Evolutionary conservation across 2,329 filamentous ascomycete species (phyloP).

Genomic region (Ceratocystis albifundus): DNA sequence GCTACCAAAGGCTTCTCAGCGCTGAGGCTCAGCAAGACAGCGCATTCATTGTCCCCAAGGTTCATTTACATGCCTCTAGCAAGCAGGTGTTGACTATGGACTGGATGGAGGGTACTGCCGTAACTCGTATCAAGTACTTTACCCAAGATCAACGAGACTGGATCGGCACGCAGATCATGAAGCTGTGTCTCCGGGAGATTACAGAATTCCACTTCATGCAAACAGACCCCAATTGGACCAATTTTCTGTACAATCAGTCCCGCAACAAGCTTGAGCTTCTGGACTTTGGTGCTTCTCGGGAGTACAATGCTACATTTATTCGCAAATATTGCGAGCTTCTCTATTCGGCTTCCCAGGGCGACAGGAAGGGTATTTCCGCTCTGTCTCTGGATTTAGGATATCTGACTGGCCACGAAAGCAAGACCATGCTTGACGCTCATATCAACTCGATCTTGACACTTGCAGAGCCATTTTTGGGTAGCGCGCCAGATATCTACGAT

Average conservation of each 20-base stretch:
- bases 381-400: slow-evolving; percentile 75
- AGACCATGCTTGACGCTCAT: slow-evolving; percentile 80
- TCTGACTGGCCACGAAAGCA: slow-evolving; percentile 78
- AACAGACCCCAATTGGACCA: slow-evolving; percentile 98
- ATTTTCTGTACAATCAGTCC: slow-evolving; percentile 77
- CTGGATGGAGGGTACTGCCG: slow-evolving; percentile 72
- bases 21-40: slow-evolving; percentile 41
- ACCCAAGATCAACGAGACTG: slow-evolving; percentile 80
- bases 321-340: slow-evolving; percentile 68
- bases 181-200: slow-evolving; percentile 84
- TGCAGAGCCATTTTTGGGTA: slow-evolving; percentile 74
- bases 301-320: slow-evolving; percentile 72
- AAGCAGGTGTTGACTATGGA: slow-evolving; percentile 87
- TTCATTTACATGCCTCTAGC: slow-evolving; percentile 69
- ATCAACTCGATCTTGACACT: slow-evolving; percentile 78
- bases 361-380: slow-evolving; percentile 50
- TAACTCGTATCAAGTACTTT: slow-evolving; percentile 67
- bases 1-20: slow-evolving; percentile 63
- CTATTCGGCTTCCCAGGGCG: slow-evolving; percentile 61
- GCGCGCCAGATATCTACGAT: slow-evolving; percentile 74
- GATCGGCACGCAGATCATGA: slow-evolving; percentile 89
- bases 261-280: slow-evolving; percentile 72
- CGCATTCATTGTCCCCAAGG: slow-evolving; percentile 67
- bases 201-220: slow-evolving; percentile 97
- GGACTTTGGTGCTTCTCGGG: slow-evolving; percentile 87